Base-by-base conservation (phyloP, 2,329 filamentous ascomycete species). In the Aspergillus udagawae region DNA sequence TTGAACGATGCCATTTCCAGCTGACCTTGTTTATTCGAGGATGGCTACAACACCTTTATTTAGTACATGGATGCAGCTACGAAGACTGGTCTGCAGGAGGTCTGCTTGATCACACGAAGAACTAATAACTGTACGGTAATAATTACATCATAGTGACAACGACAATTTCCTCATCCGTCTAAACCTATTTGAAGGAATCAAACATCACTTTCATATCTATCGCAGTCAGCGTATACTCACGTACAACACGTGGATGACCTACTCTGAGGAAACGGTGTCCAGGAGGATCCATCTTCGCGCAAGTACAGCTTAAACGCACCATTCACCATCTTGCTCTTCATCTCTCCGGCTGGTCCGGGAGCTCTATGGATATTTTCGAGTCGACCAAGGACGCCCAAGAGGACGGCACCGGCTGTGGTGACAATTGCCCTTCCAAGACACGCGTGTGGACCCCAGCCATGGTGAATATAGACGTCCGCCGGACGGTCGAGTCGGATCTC, bases 171-270 rank as follows among this genome's bases (percentile, higher is more conserved):
- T 7, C 14, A 0, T 17, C 32, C 32, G 4, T 14, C 12, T 35
- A 14, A 45, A 12, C 42, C 42, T 45, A 45, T 4, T 14, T 10
- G 10, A 44, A 44, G 4, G 41, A 44, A 41, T 57, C 48, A 28
- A 59, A 59, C 1, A 57, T 9, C 0, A 57, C 55, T 23, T 60
- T 60, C 47, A 55, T 60, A 47, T 55, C 55, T 57, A 38, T 12
- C 4, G 20, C 9, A 2, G 35, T 54, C 42, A 59, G 54, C 48
- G 6, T 17, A 38, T 7, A 23, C 1, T n/a, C 14, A 23, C 3
- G 35, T 17, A 27, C 3, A 52, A 14, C 2, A 17, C 3, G 3
- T 2, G 17, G 42, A 53, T 28, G 10, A 55, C 58, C 54, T 32
- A 60, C 58, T 60, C 4, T 44, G 52, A 25, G 54, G 54, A 29